These are phyloP conservation scores for Candida loeiensis DNA, from an alignment of 805 yeast species.

Conservation along the genomic window DNA sequence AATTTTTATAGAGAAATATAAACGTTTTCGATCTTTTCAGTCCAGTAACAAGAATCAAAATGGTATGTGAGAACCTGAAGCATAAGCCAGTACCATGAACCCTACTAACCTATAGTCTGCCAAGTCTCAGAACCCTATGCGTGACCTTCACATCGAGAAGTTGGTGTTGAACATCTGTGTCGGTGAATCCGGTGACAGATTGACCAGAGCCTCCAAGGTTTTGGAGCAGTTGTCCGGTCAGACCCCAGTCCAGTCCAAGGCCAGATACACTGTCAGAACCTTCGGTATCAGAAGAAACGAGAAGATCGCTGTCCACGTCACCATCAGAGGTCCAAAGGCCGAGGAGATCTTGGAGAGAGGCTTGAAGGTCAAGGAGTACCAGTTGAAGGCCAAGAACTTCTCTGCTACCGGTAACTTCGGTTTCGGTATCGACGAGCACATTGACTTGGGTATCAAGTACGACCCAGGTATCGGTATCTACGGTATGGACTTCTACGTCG, in stretches of 20 bases:
- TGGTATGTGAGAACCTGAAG: slow-evolving; percentile 16
- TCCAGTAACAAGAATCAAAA: slow-evolving; percentile 15
- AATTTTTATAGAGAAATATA: slow-evolving; percentile 13
- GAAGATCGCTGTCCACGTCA: slow-evolving; percentile 98
- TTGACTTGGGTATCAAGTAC: slow-evolving; percentile 99
- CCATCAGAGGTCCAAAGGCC: slow-evolving; percentile 98
- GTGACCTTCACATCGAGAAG: slow-evolving; percentile 98
- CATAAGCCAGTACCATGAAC: not conserved
- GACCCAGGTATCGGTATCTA: slow-evolving; percentile 99
- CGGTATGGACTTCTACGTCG: slow-evolving; percentile 99
- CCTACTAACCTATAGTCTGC: slow-evolving; percentile 16
- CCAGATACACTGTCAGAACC: slow-evolving; percentile 99
- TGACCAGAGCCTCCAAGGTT: slow-evolving; percentile 99
- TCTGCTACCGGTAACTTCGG: slow-evolving; percentile 99
- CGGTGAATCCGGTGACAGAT: slow-evolving; percentile 99
- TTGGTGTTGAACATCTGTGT: slow-evolving; percentile 99
- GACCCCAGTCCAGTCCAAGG: slow-evolving; percentile 99
- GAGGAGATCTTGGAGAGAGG: slow-evolving; percentile 99
- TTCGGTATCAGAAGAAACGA: slow-evolving; percentile 99
- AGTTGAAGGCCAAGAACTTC: slow-evolving; percentile 91
- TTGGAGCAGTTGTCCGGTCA: slow-evolving; percentile 99
- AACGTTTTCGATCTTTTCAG: slow-evolving; percentile 9
- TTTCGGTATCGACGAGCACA: slow-evolving; percentile 99
- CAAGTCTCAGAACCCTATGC: slow-evolving; percentile 86
- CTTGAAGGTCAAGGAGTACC: slow-evolving; percentile 99